These are phyloP conservation scores for Helicocarpus griseus DNA, from an alignment of 2,329 filamentous ascomycete species.

Conservation along the genomic window DNA sequence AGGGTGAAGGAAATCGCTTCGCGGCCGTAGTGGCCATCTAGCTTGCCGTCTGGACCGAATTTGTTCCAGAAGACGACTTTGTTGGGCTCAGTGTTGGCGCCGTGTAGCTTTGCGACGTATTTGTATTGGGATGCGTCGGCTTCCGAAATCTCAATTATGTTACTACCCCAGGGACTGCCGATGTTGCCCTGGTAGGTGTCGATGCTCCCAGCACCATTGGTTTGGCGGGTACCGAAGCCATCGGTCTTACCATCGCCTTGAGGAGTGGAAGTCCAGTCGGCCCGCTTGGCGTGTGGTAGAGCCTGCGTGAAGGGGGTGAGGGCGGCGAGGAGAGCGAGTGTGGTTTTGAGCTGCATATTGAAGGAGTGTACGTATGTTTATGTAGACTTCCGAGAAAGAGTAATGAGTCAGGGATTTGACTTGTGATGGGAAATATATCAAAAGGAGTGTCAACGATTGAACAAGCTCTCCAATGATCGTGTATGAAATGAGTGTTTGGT, in stretches of 20 bases:
- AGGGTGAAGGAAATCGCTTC: slow-evolving; percentile 24
- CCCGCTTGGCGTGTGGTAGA: slow-evolving; percentile 22
- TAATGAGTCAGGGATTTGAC: no score
- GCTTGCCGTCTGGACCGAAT: slow-evolving; percentile 23
- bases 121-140: slow-evolving; percentile 25
- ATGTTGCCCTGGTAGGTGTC: slow-evolving; percentile 25
- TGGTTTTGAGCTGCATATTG: slow-evolving; percentile 32
- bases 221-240: slow-evolving; percentile 25
- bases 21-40: slow-evolving; percentile 28
- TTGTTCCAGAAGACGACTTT: slow-evolving; percentile 33
- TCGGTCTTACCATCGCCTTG: slow-evolving; percentile 16
- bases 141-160: slow-evolving; percentile 29
- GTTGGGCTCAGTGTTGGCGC: slow-evolving; percentile 23
- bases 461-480: no score
- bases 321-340: slow-evolving; percentile 26
- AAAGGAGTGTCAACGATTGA: no score
- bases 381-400: no score
- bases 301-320: slow-evolving; percentile 27
- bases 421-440: no score
- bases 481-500: no score
- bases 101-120: slow-evolving; percentile 26
- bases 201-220: slow-evolving; percentile 12
- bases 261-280: slow-evolving; percentile 18
- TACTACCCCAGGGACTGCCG: slow-evolving; percentile 31
- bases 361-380: neutral